A percentile compares a stretch with the other conserved stretches of the same genome.
These are phyloP conservation scores for Cordyceps tenuipes DNA, from an alignment of 2,329 filamentous ascomycete species.

Conservation along the genomic window DNA sequence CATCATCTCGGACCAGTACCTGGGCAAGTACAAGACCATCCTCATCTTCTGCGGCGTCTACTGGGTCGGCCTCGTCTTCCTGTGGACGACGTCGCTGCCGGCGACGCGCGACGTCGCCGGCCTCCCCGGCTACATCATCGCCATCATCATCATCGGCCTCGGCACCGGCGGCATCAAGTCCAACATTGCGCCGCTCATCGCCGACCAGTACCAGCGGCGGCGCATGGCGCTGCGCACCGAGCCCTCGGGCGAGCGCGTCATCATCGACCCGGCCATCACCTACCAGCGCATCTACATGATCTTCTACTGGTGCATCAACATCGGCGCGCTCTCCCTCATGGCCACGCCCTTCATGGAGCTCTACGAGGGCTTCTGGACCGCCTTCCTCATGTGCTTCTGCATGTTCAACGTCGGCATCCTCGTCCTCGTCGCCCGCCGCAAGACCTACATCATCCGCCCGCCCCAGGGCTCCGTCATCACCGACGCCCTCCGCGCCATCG, in stretches of 20 bases:
- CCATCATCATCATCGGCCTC: conserved; percentile 55
- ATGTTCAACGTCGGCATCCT: conserved; percentile 55
- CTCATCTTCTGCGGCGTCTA: conserved; percentile 49
- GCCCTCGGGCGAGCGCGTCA: conserved; percentile 46
- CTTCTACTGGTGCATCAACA: conserved; percentile 67
- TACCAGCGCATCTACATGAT: conserved; percentile 64
- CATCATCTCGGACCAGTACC: conserved; percentile 48
- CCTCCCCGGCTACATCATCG: conserved; percentile 43
- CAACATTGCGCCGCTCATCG: conserved; percentile 51
- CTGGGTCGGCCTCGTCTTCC: conserved; percentile 45
- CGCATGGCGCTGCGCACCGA: conserved; percentile 41
- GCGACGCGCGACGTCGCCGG: conserved; percentile 30
- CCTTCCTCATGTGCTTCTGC: conserved; percentile 48
- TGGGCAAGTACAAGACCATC: conserved; percentile 56
- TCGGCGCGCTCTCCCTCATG: conserved; percentile 61
- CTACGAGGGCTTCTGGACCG: conserved; percentile 59
- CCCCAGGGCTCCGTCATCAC: conserved; percentile 56
- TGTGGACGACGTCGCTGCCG: conserved; percentile 42
- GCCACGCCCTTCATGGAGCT: conserved; percentile 61
- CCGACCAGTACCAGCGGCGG: conserved; percentile 55
- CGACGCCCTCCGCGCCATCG: conserved; percentile 48
- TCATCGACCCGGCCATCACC: conserved; percentile 59
- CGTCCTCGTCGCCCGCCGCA: conserved; percentile 39
- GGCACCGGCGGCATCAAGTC: conserved; percentile 64
- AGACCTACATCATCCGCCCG: conserved; percentile 42